Percentiles rank a stretch among this genome's conserved stretches.
Conservation (phyloP, 768 basidiomycete species). For the Boletus coccyginus region DNA sequence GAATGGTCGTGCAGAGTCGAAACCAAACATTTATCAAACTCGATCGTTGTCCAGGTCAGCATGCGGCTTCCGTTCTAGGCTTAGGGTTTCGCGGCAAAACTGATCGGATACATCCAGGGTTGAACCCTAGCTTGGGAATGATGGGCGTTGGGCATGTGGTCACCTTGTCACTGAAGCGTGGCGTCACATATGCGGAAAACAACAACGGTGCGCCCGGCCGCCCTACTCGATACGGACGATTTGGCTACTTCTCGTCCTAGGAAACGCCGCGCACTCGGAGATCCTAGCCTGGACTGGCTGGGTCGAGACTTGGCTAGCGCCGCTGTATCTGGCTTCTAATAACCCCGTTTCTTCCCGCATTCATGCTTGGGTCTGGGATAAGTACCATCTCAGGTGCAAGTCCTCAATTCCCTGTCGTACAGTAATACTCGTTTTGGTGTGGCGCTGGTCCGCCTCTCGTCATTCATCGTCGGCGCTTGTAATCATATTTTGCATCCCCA, state of each 20-base stretch:
- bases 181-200: not conserved
- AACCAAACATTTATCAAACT: too few species aligned
- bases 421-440: not conserved
- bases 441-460: not conserved
- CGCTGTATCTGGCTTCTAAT: conserved; percentile 4
- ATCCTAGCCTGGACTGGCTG: not conserved
- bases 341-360: conserved; percentile 11
- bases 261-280: not conserved
- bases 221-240: not conserved
- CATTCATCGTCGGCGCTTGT: not conserved
- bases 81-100: not conserved
- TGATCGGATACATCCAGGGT: conserved; percentile 1
- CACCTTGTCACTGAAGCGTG: not conserved
- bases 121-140: not conserved
- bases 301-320: conserved; percentile 2
- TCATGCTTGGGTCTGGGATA: not conserved
- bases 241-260: not conserved
- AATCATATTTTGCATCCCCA: not conserved
- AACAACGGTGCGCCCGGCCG: not conserved
- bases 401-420: not conserved
- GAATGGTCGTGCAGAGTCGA: too few species aligned
- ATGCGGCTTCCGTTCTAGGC: not conserved
- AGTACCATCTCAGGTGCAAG: not conserved
- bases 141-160: conserved; percentile 16
- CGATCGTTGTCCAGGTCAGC: too few species aligned